Evolutionary conservation across 495 filamentous ascomycete species (phyloP), one percentile per base, ranked within the genome.

Genomic region (Rhizodiscina lignyota): DNA sequence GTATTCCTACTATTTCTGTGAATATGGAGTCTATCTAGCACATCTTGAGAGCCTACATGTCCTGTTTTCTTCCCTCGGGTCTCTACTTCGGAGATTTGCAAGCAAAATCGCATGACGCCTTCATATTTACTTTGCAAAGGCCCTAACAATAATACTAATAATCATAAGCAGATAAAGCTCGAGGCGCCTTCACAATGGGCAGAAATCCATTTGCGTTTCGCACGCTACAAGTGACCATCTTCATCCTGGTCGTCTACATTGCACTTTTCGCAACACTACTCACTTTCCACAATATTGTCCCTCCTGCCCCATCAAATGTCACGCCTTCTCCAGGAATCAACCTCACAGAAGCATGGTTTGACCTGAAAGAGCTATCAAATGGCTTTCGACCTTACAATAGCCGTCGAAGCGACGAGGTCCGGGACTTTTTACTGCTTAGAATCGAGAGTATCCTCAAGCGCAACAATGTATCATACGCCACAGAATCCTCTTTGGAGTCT

Each of bases 341-440:
- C 44, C 58, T 94, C 13, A 72, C 74, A 18, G 71, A 84, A 59
- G 86, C 87, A 17, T 96, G 87, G 87, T 54, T 63, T 12, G 86
- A 97, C 50, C 67, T 97, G 15, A 69, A 80, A 22, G 56, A 58
- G 24, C 55, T 97, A 13, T 84, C 74, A n/a, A 63, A 60, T 35
- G 68, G 67, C 0, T 92, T 79, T 47, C 89, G 91, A 47, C 89
- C 87, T 0, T 91, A 81, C 55, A 96, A 94, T 55, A 83, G 75
- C 21, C 74, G 62, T 23, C 62, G 66, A 38, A 96, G 94, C 48
- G 89, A 92, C 42, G 66, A 74, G 4, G 67, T 94, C 15, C 71
- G 78, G 37, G 61, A 69, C 18, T 94, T 76, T 65, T 55, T 97
- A n/a, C 56, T 94, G 30, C 39, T 57, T 18, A 67, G 85, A 31